Conservation (phyloP, 2,329 filamentous ascomycete species). For the Ophiocordyceps sinensis region DNA sequence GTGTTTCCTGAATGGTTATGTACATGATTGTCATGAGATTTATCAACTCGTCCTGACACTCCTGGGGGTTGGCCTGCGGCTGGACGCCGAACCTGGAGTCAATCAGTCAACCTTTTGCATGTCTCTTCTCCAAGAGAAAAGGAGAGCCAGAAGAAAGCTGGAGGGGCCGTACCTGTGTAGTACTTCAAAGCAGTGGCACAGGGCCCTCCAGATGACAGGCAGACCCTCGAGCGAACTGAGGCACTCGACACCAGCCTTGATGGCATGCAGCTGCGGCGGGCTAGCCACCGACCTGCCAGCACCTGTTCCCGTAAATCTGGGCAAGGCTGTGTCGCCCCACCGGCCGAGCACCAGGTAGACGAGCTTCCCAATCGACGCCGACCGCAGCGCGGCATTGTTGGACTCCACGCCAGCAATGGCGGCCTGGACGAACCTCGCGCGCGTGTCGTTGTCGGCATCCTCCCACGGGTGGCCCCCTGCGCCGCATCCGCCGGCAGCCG, state of each 20-base stretch:
- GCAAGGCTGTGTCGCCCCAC: slow-evolving; percentile 54
- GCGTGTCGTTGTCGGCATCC: slow-evolving; percentile 41
- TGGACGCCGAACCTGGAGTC: slow-evolving; percentile 29
- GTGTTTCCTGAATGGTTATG: slow-evolving; percentile 39
- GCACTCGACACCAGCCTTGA: slow-evolving; percentile 37
- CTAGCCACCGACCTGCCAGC: slow-evolving; percentile 36
- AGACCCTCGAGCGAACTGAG: slow-evolving; percentile 37
- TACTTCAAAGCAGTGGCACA: slow-evolving; percentile 33
- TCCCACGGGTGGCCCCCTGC: slow-evolving; percentile 40
- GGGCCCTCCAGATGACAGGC: slow-evolving; percentile 33
- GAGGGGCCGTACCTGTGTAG: slow-evolving; percentile 35
- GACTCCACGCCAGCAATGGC: slow-evolving; percentile 30
- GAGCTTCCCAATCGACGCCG: slow-evolving; percentile 40
- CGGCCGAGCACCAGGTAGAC: slow-evolving; percentile 52
- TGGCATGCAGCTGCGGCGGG: slow-evolving; percentile 41
- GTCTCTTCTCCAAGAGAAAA: no score
- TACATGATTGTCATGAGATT: slow-evolving; percentile 52
- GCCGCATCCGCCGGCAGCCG: slow-evolving; percentile 3
- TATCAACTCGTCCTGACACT: slow-evolving; percentile 44
- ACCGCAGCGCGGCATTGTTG: slow-evolving; percentile 31
- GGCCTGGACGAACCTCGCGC: slow-evolving; percentile 40
- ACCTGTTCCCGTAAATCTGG: slow-evolving; percentile 20
- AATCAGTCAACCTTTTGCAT: slow-evolving; percentile 11
- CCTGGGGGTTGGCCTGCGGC: slow-evolving; percentile 29
- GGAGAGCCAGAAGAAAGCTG: no score